Conservation (phyloP, 2,329 filamentous ascomycete genomes). For the Scedosporium boydii region DNA sequence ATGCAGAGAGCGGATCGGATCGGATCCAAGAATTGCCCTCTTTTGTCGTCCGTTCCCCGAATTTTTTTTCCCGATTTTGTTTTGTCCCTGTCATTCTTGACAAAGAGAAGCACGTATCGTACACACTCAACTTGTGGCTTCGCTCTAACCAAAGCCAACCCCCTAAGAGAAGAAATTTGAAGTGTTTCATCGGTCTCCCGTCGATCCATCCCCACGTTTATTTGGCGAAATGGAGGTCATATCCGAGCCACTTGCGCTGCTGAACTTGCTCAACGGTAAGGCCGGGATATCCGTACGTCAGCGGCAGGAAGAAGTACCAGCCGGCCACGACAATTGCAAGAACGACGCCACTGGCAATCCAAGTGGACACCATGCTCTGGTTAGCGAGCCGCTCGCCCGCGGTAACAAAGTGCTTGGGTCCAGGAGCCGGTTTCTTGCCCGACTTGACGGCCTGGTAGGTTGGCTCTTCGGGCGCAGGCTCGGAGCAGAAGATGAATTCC, state of each 20-base stretch:
- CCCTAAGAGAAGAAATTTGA: not conserved
- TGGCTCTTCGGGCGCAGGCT: conserved; percentile 53
- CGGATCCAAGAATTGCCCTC: not conserved
- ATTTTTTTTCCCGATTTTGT: not conserved
- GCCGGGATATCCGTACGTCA: conserved; percentile 92
- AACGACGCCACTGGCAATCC: conserved; percentile 68
- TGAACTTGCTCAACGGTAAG: conserved; percentile 69
- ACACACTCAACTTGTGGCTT: not conserved
- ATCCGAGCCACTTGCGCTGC: conserved; percentile 88
- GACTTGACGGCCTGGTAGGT: conserved; percentile 3
- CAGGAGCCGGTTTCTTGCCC: conserved; percentile 30
- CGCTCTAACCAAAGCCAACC: too few relatives aligned
- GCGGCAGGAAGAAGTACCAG: conserved; percentile 88
- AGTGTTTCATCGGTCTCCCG: not conserved
- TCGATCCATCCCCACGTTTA: conserved; percentile 34
- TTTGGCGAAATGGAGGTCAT: conserved; percentile 98
- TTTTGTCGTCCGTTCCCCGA: not conserved
- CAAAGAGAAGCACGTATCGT: not conserved
- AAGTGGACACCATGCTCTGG: conserved; percentile 67
- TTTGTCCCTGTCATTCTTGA: not conserved
- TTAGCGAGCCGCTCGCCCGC: conserved; percentile 72
- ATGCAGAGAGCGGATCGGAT: not conserved
- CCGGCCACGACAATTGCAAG: conserved; percentile 59
- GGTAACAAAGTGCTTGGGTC: conserved; percentile 54
- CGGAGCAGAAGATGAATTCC: conserved; percentile 92